A percentile compares a stretch with the other conserved stretches of the same genome.
Evolutionary conservation across 768 basidiomycete genomes (phyloP).

Genomic region (Cytidiella melzeri): DNA sequence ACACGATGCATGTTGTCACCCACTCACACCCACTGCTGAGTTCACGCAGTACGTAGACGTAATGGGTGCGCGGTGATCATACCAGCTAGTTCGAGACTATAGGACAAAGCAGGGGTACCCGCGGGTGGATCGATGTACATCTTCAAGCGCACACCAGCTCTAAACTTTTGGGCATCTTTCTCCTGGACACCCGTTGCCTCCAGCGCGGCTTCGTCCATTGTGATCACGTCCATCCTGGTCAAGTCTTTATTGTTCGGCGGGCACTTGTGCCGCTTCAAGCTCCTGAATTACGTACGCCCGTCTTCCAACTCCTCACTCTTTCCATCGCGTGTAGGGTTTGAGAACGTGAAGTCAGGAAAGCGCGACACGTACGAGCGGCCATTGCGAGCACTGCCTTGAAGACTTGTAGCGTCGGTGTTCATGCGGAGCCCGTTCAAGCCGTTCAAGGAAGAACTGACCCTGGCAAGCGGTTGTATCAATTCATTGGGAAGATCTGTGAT

Average conservation of each 20-base stretch:
- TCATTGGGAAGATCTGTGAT: constrained; percentile 85
- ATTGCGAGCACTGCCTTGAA: constrained; percentile 30
- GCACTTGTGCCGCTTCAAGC: constrained; percentile 95
- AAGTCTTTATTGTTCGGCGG: constrained; percentile 92
- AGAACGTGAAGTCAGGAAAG: constrained; percentile 39
- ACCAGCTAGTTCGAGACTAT: background rate
- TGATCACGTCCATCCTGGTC: constrained; percentile 91
- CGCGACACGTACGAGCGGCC: constrained; percentile 43
- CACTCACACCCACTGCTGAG: background rate
- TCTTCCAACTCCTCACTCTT: constrained; percentile 89
- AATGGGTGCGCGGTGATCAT: background rate
- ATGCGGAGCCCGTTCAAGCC: constrained; percentile 36
- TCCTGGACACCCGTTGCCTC: constrained; percentile 91
- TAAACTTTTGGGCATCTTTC: constrained; percentile 97
- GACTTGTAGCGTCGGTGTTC: constrained; percentile 51
- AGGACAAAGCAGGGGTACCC: constrained; percentile 8
- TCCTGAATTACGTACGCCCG: constrained; percentile 89
- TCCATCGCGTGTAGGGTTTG: constrained; percentile 43
- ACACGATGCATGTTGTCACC: background rate
- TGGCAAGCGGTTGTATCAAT: constrained; percentile 56
- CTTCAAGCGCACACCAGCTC: constrained; percentile 83
- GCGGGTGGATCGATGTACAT: constrained; percentile 68
- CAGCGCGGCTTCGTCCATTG: constrained; percentile 82
- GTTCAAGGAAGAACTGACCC: constrained; percentile 26
- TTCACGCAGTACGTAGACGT: background rate